These are phyloP conservation scores for Penicillium hesseltinei DNA, from an alignment of 2,329 filamentous ascomycete genomes.

Conservation along the genomic window DNA sequence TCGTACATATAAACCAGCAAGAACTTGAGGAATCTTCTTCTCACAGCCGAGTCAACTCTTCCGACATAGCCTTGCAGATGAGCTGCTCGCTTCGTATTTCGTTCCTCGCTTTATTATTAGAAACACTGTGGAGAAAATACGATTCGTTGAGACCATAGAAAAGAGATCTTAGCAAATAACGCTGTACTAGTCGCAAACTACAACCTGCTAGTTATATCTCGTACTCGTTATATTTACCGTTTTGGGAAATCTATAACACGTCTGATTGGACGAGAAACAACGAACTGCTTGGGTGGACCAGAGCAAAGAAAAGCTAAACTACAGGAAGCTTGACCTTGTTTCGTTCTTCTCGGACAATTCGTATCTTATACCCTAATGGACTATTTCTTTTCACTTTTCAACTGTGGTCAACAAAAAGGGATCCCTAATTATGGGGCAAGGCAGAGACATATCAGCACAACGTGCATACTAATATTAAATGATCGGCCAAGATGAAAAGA, in stretches of 20 bases:
- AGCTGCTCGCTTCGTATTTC: neutral
- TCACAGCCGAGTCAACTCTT: neutral
- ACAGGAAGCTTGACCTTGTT: neutral
- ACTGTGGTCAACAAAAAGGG: neutral
- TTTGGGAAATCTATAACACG: neutral
- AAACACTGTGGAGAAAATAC: neutral
- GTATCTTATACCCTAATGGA: conserved; percentile 1
- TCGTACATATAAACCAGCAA: no score
- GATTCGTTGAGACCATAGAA: neutral
- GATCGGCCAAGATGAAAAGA: neutral
- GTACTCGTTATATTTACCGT: conserved; percentile 1
- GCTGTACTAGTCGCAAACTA: neutral
- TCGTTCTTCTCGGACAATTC: neutral
- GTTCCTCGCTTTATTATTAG: neutral
- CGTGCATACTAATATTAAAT: neutral
- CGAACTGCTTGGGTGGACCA: neutral
- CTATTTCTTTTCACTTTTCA: neutral
- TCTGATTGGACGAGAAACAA: neutral
- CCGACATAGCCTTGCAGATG: neutral
- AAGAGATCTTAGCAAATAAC: neutral
- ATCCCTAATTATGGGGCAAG: neutral
- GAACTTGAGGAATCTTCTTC: neutral
- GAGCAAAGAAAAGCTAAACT: neutral
- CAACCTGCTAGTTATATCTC: neutral
- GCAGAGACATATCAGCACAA: neutral